These are phyloP conservation scores for Crithidia sp. DNA, from an alignment of 208 protist species.

Conservation along the genomic window DNA sequence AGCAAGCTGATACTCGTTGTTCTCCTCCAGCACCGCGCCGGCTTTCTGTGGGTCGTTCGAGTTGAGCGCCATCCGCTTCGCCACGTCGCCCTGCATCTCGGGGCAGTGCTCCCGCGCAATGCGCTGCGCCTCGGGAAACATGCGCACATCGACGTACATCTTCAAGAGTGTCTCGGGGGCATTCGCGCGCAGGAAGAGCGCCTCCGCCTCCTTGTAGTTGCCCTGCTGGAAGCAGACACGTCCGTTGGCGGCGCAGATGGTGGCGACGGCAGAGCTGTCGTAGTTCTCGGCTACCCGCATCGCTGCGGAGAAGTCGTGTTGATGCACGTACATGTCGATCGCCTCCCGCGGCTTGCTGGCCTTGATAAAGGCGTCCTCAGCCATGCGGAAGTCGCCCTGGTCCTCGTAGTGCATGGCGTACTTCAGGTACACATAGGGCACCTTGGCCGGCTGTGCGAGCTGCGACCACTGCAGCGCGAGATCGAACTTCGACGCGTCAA, in stretches of 20 bases:
- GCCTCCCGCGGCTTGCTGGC: constrained; percentile 96
- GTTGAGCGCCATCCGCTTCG: constrained; percentile 83
- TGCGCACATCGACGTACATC: constrained; percentile 94
- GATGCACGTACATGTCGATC: constrained; percentile 97
- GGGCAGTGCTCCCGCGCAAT: constrained; percentile 91
- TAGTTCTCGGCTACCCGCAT: constrained; percentile 96
- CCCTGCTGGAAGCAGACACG: constrained; percentile 85
- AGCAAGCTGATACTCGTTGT: constrained; percentile 92
- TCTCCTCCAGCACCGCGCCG: constrained; percentile 91
- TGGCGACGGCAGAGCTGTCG: constrained; percentile 85
- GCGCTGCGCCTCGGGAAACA: constrained; percentile 94
- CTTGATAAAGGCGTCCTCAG: constrained; percentile 97
- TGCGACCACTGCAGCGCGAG: constrained; percentile 95
- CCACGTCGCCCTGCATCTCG: constrained; percentile 85
- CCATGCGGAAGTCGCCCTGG: constrained; percentile 94
- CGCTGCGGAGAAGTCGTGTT: constrained; percentile 96
- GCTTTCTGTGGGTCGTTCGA: constrained; percentile 90
- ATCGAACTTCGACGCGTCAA: constrained; percentile 94
- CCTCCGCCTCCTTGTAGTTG: constrained; percentile 93
- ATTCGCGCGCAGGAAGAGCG: constrained; percentile 91
- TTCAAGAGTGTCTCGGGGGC: constrained; percentile 94
- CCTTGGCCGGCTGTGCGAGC: constrained; percentile 89
- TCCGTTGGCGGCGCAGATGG: constrained; percentile 92
- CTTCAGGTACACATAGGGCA: constrained; percentile 97
- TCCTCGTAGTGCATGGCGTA: constrained; percentile 98